Conservation (phyloP, 345 rosid species). For the Syzygium grande region DNA sequence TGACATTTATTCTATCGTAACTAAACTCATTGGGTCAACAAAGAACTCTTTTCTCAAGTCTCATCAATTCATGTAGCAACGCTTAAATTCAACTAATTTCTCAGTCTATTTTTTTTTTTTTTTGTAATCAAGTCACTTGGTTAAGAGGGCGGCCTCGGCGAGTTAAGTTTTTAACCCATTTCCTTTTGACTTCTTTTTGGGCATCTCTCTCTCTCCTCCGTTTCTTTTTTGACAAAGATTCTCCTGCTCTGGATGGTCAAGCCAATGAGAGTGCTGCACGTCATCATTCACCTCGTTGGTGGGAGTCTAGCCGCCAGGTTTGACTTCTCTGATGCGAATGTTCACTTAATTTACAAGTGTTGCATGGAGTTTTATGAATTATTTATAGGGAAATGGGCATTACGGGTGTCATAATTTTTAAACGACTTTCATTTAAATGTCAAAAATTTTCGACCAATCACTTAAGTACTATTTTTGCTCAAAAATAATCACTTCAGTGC, state of each 20-base stretch:
- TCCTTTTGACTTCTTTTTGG: background rate
- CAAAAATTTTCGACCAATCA: no score
- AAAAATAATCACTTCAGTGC: no score
- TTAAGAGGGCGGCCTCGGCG: background rate
- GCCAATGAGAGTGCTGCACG: background rate
- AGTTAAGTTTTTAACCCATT: background rate
- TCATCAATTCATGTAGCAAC: background rate
- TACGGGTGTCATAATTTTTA: no score
- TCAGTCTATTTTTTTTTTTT: background rate
- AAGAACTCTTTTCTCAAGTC: background rate
- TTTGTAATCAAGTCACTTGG: background rate
- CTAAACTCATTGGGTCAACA: background rate
- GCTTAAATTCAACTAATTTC: background rate
- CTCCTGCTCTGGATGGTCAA: background rate
- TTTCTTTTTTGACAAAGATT: background rate
- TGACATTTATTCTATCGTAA: no score
- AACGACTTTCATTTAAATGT: no score
- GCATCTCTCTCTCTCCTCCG: background rate
- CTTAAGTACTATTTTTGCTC: fast-evolving
- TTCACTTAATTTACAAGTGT: background rate
- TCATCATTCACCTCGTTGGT: background rate
- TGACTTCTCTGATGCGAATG: background rate
- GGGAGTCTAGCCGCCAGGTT: background rate
- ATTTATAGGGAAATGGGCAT: no score
- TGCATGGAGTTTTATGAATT: no score